Evolutionary conservation across 1,284 basidiomycete genomes (phyloP), one percentile per base, ranked within the genome.

Genomic region (Sphaerobolus stellatus): DNA sequence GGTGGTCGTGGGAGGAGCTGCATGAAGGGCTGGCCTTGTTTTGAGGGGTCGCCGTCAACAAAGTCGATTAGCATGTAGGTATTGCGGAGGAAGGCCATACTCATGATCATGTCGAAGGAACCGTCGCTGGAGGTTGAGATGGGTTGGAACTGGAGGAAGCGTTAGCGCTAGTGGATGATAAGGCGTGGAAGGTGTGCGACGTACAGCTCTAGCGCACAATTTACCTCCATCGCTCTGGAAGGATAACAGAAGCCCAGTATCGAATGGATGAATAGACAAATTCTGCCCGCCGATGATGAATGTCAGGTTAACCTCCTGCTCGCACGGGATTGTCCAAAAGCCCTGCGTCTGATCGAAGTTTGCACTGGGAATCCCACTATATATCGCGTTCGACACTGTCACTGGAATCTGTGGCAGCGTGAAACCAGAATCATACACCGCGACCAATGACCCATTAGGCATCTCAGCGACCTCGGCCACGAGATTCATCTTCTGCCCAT

Each of bases 41-140:
- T 59, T 30, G 69, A 65, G 13, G 69, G 68, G 24, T 67, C 66
- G 14, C 66, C 71, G 14, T 73, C 67, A 53, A 80, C 75, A 69
- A 83, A 79, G 66, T 82, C 74, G 50, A 85, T 71, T 7, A 85
- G 72, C 4, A 79, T 78, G 62, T 86, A 86, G 3, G 71, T 68
- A 64, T 88, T 90, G 27, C 88, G 85, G 57, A 90, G 58, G 72
- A 90, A 90, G 56, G 77, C 79, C 88, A 91, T 90, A 59, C 88
- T 89, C 50, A 90, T 75, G 62, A 91, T 88, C 75, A 89, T 83
- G 62, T 91, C 88, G 57, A 88, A 90, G 66, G 40, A 46, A 34
- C 47, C 46, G 40, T 56, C 48, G 86, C 89, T 89, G 9, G 88
- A 87, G 9, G 83, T 82, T 7, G 86, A 88, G 62, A 90, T 90